Evolutionary conservation across 2,329 filamentous ascomycete species (phyloP).

Genomic region (Colletotrichum musicola): DNA sequence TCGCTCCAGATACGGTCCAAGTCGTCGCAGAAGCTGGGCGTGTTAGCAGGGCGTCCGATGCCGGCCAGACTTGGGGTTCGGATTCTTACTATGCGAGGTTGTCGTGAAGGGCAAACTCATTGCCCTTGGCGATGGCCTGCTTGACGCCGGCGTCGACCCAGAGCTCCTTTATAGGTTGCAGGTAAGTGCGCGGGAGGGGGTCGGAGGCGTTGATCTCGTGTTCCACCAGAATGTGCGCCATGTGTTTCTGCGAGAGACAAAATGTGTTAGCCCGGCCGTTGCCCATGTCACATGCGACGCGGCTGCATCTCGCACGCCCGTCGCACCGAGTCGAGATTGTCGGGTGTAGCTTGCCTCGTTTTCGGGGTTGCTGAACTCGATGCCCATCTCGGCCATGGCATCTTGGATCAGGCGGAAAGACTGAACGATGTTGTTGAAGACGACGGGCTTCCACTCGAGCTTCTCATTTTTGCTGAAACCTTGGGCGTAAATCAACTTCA

Average conservation of each 20-base stretch:
- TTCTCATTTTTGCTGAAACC: constrained; percentile 92
- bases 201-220: constrained; percentile 88
- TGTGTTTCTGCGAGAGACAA: constrained; percentile 72
- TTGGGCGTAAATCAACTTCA: constrained; percentile 96
- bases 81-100: constrained; percentile 88
- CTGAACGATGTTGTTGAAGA: constrained; percentile 94
- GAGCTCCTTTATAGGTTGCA: constrained; percentile 83
- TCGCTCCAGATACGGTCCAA: constrained; percentile 80
- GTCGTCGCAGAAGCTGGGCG: constrained; percentile 81
- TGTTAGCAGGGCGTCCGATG: constrained; percentile 13
- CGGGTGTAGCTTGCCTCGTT: constrained; percentile 75
- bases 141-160: constrained; percentile 90
- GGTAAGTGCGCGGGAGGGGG: constrained; percentile 80
- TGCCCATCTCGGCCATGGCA: constrained; percentile 88
- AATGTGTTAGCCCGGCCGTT: constrained; percentile 43
- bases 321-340: constrained; percentile 31
- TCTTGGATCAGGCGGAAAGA: constrained; percentile 92
- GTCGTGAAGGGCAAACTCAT: constrained; percentile 96
- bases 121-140: constrained; percentile 89
- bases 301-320: neutral
- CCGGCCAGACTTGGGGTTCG: neutral
- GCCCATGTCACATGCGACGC: constrained; percentile 1
- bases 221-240: constrained; percentile 81
- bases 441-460: constrained; percentile 93
- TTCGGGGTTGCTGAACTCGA: constrained; percentile 81